Base-by-base conservation (phyloP, 345 rosid species). In the Eucalyptus pumila region DNA sequence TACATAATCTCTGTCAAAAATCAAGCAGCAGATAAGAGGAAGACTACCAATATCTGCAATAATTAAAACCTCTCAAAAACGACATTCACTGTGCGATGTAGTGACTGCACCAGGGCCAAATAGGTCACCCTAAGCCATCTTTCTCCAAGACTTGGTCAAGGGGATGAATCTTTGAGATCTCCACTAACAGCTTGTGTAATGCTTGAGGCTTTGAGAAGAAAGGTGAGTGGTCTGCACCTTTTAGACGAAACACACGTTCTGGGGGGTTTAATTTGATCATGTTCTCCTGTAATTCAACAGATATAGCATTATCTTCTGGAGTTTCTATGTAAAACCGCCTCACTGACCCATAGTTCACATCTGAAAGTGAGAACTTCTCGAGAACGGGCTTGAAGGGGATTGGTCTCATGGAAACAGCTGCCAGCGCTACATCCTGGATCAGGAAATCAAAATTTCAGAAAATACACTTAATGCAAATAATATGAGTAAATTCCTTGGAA, bases 201-300 rank as follows among this genome's bases (percentile, higher is more conserved):
- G 98, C 96, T 93, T 96, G 99, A 91, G 99, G 99, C 93, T 96
- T 97, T 16, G 99, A 97, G 93, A 97, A 97, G 92, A 97, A 97
- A 30, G 99, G 99, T 40, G 99, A 96, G 91, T 97, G 99, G 76
- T 97, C 99, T 6, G 98, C 94, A 19, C 99, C 99, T 93, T 95
- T 97, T 72, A 97, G 89, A 47, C 91, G 92, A 89, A 94, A 97
- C 50, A 97, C 98, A 45, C 92, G 93, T 90, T 97, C 98, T 1
- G 99, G 99, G 17, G 98, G 96, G 88, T 94, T 93, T 47, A 95
- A 89, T 81, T 93, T 96, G 87, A 95, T 91, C 99, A 97, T 95
- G 89, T 91, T 94, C 52, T 97, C 96, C 88, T 97, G 99, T 48
- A 95, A 90, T 65, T 89, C 32, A 48, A 94, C 11, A 9, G 99